phyloP scores from a whole-genome alignment of 192 early-diverging fungal species.

The Physocladia obscura region DNA sequence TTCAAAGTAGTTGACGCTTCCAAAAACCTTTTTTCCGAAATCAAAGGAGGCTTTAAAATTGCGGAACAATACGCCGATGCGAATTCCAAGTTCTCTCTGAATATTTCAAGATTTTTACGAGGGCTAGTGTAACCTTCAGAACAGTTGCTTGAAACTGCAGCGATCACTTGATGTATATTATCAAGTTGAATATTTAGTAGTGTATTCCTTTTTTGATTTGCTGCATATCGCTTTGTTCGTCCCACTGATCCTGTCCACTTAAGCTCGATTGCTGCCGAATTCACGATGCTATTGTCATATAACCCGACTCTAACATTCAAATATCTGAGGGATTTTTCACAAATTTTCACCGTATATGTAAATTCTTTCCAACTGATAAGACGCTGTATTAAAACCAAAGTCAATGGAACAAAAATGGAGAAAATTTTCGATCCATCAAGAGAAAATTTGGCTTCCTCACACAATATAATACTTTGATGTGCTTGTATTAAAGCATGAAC shows the following conservation, averaged over 20 bases:
- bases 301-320: slow-evolving; percentile 23
- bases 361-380: slow-evolving; percentile 20
- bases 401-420: slow-evolving; percentile 33
- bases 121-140: slow-evolving; percentile 19
- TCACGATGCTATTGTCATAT: slow-evolving; percentile 35
- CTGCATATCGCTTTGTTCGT: slow-evolving; percentile 19
- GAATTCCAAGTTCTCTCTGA: slow-evolving; percentile 40
- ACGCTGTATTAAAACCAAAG: slow-evolving; percentile 5
- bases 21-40: slow-evolving; percentile 21
- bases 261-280: slow-evolving; percentile 39
- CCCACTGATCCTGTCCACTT: slow-evolving; percentile 38
- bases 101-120: slow-evolving; percentile 19
- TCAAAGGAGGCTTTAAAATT: not conserved
- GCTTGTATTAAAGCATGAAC: slow-evolving; percentile 26
- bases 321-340: slow-evolving; percentile 30
- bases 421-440: slow-evolving; percentile 20
- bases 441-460: slow-evolving; percentile 28
- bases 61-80: not conserved
- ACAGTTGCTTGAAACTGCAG: slow-evolving; percentile 22
- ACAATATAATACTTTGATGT: slow-evolving; percentile 21
- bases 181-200: slow-evolving; percentile 30
- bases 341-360: not conserved
- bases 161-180: slow-evolving; percentile 31
- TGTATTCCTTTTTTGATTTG: slow-evolving; percentile 17
- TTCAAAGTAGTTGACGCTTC: slow-evolving; percentile 28